Evolutionary conservation across 2,329 filamentous ascomycete species (phyloP).

Genomic region (Escovopsis weberi): DNA sequence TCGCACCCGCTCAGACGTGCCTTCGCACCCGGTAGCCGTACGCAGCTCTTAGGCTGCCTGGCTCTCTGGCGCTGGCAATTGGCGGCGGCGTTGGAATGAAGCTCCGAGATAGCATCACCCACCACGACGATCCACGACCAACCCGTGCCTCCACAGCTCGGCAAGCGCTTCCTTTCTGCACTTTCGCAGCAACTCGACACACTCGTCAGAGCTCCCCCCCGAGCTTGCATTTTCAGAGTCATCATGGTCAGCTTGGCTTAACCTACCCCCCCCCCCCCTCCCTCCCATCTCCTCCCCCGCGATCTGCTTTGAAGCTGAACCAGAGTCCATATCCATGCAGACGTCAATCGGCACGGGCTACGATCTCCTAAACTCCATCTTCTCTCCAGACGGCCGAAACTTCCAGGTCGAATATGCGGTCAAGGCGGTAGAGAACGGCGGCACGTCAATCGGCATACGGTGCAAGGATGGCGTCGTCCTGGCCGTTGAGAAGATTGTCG

Average conservation of each 20-base stretch:
- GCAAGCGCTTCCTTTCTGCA: neutral
- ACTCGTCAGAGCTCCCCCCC: no score
- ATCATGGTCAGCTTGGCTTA: slow-evolving; percentile 3
- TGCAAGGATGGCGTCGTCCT: slow-evolving; percentile 96
- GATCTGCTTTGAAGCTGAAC: slow-evolving; percentile 2
- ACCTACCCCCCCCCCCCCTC: neutral
- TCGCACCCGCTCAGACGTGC: no score
- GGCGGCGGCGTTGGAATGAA: slow-evolving; percentile 6
- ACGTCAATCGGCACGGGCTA: slow-evolving; percentile 99
- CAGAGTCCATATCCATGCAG: slow-evolving; percentile 29
- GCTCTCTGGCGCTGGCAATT: slow-evolving; percentile 6
- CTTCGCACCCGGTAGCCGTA: slow-evolving; percentile 10
- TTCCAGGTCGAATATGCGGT: slow-evolving; percentile 99
- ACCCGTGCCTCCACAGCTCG: neutral
- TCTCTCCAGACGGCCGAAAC: slow-evolving; percentile 96
- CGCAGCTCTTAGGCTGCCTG: slow-evolving; percentile 32
- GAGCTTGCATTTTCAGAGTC: neutral
- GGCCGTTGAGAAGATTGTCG: slow-evolving; percentile 90
- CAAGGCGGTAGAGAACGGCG: slow-evolving; percentile 96
- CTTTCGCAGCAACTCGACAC: no score
- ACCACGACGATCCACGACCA: neutral
- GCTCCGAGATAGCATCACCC: slow-evolving; percentile 10
- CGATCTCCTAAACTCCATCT: slow-evolving; percentile 98
- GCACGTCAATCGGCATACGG: slow-evolving; percentile 88
- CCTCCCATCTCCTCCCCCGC: neutral